A percentile compares a stretch with the other conserved stretches of the same genome.
These are phyloP conservation scores for Dipodascopsis uninucleata DNA, from an alignment of 805 yeast genomes.

Conservation along the genomic window DNA sequence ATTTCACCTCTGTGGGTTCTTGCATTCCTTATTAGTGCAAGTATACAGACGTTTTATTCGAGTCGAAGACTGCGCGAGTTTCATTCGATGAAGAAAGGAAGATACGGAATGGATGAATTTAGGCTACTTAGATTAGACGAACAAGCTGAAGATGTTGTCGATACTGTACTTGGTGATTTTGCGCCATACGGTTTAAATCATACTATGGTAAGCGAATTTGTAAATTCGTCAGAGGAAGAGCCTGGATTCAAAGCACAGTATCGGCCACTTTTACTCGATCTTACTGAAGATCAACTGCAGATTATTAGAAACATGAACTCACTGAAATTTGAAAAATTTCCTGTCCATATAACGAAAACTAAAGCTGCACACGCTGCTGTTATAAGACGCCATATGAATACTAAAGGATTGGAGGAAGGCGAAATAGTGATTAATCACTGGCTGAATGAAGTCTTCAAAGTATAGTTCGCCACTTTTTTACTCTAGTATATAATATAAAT, in stretches of 20 bases:
- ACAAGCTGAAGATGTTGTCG: constrained; percentile 61
- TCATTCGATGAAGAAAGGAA: constrained; percentile 24
- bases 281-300: constrained; percentile 41
- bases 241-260: constrained; percentile 25
- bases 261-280: constrained; percentile 40
- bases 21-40: constrained; percentile 50
- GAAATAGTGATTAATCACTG: constrained; percentile 63
- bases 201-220: constrained; percentile 28
- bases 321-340: constrained; percentile 65
- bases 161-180: constrained; percentile 39
- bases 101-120: constrained; percentile 27
- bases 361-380: constrained; percentile 77
- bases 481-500: too few species aligned
- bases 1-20: constrained; percentile 61
- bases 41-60: constrained; percentile 43
- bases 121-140: constrained; percentile 45
- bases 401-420: constrained; percentile 63
- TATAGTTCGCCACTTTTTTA: too few species aligned
- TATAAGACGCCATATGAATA: constrained; percentile 58
- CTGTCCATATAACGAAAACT: constrained; percentile 63
- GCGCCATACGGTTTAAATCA: constrained; percentile 28
- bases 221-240: constrained; percentile 30
- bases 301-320: constrained; percentile 58
- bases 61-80: constrained; percentile 39
- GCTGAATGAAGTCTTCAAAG: constrained; percentile 44